Evolutionary conservation across 192 early-diverging fungal genomes (phyloP).

Genomic region (Piromyces finnis): DNA sequence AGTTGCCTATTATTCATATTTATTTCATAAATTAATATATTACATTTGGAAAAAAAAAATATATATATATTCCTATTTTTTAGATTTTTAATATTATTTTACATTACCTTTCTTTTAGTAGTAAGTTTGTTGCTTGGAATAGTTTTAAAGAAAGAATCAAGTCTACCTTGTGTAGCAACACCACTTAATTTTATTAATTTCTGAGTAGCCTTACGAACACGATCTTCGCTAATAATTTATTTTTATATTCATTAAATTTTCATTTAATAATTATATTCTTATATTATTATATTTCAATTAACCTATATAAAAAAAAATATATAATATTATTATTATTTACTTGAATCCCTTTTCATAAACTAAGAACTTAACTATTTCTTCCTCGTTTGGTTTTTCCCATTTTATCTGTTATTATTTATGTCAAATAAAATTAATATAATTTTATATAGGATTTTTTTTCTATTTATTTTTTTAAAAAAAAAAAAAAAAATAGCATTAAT

Average conservation of each 20-base stretch:
- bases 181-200: constrained; percentile 62
- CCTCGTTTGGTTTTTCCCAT: constrained; percentile 57
- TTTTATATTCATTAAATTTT: no score
- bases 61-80: no score
- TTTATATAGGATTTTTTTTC: no score
- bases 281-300: neutral
- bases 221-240: constrained; percentile 49
- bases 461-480: no score
- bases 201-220: constrained; percentile 58
- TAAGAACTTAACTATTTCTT: constrained; percentile 71
- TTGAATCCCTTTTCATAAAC: constrained; percentile 91
- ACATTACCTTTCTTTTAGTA: neutral
- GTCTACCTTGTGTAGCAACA: constrained; percentile 69
- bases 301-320: neutral
- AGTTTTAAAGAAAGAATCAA: constrained; percentile 80
- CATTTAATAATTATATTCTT: no score
- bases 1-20: no score
- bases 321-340: constrained; percentile 12
- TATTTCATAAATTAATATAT: no score
- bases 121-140: constrained; percentile 7
- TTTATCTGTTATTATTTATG: constrained; percentile 26
- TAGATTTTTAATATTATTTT: no score
- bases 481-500: no score
- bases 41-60: no score
- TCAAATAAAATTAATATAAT: no score